Evolutionary conservation across 495 filamentous ascomycete species (phyloP).

Genomic region (Amorphotheca resinae): DNA sequence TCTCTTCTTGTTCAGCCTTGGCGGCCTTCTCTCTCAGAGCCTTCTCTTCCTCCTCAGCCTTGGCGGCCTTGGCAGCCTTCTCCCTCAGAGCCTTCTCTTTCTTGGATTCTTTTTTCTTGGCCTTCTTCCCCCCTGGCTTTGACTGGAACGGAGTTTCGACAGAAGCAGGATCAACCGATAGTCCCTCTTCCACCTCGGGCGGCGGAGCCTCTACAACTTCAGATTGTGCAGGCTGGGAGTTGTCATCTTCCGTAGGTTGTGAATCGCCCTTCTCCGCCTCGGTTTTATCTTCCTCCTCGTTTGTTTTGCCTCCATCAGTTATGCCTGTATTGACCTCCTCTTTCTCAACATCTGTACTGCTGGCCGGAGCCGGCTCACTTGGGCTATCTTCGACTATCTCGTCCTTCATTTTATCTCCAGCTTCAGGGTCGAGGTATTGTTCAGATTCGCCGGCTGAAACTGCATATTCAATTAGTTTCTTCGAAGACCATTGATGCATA

Average conservation of each 20-base stretch:
- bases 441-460: not conserved
- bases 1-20: constrained; percentile 3
- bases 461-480: not conserved
- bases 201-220: not conserved
- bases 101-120: constrained; percentile 14
- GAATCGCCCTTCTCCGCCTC: not conserved
- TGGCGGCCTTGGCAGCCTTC: not conserved
- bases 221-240: not conserved
- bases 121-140: constrained; percentile 12
- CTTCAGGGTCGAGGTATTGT: not conserved
- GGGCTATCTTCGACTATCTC: not conserved
- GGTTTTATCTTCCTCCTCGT: not conserved
- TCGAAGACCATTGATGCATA: not conserved
- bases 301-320: not conserved
- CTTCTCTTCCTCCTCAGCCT: constrained; percentile 3
- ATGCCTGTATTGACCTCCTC: not conserved
- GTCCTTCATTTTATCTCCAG: not conserved
- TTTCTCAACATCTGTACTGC: not conserved
- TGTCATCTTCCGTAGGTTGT: not conserved
- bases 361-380: too few relatives aligned
- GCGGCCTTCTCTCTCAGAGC: not conserved
- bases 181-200: not conserved
- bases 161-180: not conserved
- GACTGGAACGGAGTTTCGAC: not conserved
- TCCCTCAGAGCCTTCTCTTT: constrained; percentile 2